These are phyloP conservation scores for Thamnidium elegans DNA, from an alignment of 192 early-diverging fungal species.

Conservation along the genomic window DNA sequence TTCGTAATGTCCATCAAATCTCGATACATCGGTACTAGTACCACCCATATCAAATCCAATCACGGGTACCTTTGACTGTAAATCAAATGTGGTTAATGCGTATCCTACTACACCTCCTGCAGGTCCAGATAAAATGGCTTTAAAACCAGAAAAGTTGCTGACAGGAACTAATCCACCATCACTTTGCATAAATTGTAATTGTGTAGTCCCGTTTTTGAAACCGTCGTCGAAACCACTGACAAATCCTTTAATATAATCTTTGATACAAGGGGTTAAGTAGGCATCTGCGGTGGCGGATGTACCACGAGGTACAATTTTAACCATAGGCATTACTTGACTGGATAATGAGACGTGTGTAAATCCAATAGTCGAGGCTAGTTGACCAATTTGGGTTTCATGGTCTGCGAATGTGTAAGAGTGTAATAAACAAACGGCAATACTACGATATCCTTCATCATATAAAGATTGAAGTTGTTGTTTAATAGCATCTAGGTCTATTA, in stretches of 20 bases:
- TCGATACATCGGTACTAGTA: constrained; percentile 87
- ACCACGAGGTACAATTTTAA: constrained; percentile 93
- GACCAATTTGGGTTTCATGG: constrained; percentile 73
- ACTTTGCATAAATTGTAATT: constrained; percentile 92
- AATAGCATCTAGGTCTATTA: constrained; percentile 58
- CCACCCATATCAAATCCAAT: constrained; percentile 99
- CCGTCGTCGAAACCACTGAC: constrained; percentile 78
- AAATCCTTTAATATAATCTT: constrained; percentile 83
- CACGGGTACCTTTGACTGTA: constrained; percentile 54
- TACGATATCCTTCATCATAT: constrained; percentile 71
- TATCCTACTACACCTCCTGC: constrained; percentile 92
- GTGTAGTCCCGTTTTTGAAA: constrained; percentile 29
- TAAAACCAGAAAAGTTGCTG: constrained; percentile 78
- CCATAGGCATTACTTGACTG: constrained; percentile 82
- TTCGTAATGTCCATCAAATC: constrained; percentile 85
- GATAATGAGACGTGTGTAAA: constrained; percentile 88
- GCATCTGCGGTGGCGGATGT: constrained; percentile 89
- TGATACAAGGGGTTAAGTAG: constrained; percentile 92
- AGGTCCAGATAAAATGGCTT: constrained; percentile 91
- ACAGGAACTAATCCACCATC: constrained; percentile 94
- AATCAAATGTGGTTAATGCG: constrained; percentile 50
- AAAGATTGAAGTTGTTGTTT: constrained; percentile 57
- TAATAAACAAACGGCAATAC: constrained; percentile 90
- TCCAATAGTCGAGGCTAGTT: constrained; percentile 66
- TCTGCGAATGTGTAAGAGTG: constrained; percentile 91